Evolutionary conservation across 768 basidiomycete species (phyloP), one percentile per base, ranked within the genome.

Genomic region (Strobilomyces dryophilus): DNA sequence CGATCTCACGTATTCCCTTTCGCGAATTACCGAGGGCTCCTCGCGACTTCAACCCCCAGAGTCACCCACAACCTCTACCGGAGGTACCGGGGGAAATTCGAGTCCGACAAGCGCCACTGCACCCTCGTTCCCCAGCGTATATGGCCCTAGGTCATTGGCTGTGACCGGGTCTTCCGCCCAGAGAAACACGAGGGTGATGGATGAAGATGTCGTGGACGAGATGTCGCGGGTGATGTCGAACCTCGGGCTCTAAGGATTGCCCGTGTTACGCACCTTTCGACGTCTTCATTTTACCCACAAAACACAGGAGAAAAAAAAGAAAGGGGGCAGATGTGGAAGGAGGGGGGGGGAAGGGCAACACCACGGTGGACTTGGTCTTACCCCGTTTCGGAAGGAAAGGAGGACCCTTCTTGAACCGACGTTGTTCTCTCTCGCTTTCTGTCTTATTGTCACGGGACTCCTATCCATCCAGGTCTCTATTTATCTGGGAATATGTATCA

Each of bases 101-200:
- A 91, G 87, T 61, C 88, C 89, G n/a, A 82, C 79, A 27, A 89
- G 87, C 26, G 82, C 75, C 27, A 87, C 86, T 7, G 85, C 86
- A 18, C 89, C 89, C 41, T 85, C 81, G 11, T 92, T 92, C 73
- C 90, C 89, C 14, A 91, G 88, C 60, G 90, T 92, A 10, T 92
- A 92, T 65, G 88, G 82, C 1, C 81, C 85, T 4, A 80, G 84
- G 47, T 70, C 77, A 48, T 74, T 76, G 40, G 69, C 76, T 6
- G 73, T 78, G 26, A 70, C 78, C 15, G 77, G 77, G 45, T 62
- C 74, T 21, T 74, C 76, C 48, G 67, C 69, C 20, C 79, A 78
- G 57, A 69, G 76, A 56, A 71, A 69, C 44, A 67, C 52, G 66
- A 66, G 58, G 52, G 66, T 61, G 45, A 58, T 69, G 52, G 84